phyloP scores from a whole-genome alignment of 2,329 filamentous ascomycete species.

The Dactylellina leptospora region DNA sequence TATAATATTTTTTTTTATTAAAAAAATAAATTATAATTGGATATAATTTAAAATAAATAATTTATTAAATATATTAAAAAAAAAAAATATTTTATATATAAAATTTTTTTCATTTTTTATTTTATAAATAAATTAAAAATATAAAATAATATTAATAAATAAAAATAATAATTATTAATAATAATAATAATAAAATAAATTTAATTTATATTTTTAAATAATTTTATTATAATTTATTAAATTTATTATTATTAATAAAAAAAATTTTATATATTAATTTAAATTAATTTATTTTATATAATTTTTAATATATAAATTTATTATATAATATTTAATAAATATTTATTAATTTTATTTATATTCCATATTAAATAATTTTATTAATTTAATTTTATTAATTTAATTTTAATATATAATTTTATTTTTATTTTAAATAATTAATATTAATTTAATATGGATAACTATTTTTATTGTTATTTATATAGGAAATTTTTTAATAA shows the following conservation, averaged over 20 bases:
- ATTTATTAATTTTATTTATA: not conserved
- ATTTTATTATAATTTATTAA: not conserved
- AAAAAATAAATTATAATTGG: no score
- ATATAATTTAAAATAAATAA: no score
- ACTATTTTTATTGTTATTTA: not conserved
- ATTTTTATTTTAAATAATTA: conserved; percentile 5
- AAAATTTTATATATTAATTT: not conserved
- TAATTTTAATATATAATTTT: not conserved
- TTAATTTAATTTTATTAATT: not conserved
- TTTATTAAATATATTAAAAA: not conserved
- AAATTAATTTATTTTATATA: not conserved
- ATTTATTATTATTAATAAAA: not conserved
- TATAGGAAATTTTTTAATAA: not conserved
- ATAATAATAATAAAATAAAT: not conserved
- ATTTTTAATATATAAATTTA: not conserved
- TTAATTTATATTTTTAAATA: conserved; percentile 2
- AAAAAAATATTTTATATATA: not conserved
- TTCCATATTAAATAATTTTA: not conserved
- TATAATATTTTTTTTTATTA: no score
- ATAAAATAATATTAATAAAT: not conserved
- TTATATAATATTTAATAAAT: not conserved
- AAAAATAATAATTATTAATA: not conserved
- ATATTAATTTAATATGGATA: not conserved
- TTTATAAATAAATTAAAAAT: not conserved
- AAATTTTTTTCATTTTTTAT: not conserved